Base-by-base conservation (phyloP, 2,329 filamentous ascomycete genomes). In the Triangularia setosa region DNA sequence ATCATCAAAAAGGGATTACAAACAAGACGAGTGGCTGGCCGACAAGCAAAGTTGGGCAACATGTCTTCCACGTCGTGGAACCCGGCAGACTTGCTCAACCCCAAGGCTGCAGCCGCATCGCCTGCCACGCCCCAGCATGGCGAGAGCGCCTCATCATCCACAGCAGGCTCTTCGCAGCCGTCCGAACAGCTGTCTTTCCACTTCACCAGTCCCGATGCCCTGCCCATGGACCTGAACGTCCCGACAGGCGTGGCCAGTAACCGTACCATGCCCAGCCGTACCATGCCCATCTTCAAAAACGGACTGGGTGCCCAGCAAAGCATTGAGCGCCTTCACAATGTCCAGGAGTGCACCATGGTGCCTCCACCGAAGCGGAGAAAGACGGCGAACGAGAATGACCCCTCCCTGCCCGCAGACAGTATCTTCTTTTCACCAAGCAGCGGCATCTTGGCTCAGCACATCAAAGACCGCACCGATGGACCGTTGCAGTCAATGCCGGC, bases 271-370 rank as follows among this genome's bases (percentile, higher is more conserved):
- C 63, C 60, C 18, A 44, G 57, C 9, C 65, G 65, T 6, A 66
- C 64, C 30, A 64, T 64, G 64, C 68, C 67, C 11, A 48, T 60
- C 24, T 44, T 52, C 18, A 33, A 48, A 6, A 60, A 60, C 18
- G 65, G 70, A 24, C 75, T 73, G 59, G 84, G 85, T 25, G 82
- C 86, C 69, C 81, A 83, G 9, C 78, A 78, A 62, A 86, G 93
- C 78, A 86, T 96, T 55, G 91, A 96, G 75, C 84, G 87, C 30
- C 81, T 93, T 73, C 91, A 93, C 74, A 88, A 89, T 69, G 85
- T 96, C 14, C 84, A 91, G 69, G 83, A 89, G 60, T 89, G 93
- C 25, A 70, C 79, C 72, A 67, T 81, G 75, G 72, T 80, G 28
- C 81, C 83, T 2, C 86, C 90, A 21, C 79, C 82, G 27, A 94